Evolutionary conservation across 2,329 filamentous ascomycete species (phyloP).

Genomic region (Cladophialophora psammophila): DNA sequence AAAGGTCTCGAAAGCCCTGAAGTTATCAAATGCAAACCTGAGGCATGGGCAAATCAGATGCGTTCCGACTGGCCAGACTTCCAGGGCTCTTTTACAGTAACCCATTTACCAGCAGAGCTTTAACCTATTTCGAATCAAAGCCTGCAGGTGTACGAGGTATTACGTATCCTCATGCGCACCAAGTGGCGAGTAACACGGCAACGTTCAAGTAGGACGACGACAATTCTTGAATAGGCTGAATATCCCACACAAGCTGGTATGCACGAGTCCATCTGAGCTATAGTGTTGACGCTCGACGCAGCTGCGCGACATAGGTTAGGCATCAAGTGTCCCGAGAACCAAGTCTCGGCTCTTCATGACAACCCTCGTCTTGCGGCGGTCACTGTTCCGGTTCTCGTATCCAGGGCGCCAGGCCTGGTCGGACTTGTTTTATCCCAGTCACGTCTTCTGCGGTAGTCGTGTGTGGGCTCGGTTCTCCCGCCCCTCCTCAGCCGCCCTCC

Average conservation of each 20-base stretch:
- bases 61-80: not conserved
- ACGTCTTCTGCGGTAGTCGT: not conserved
- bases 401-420: not conserved
- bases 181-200: not conserved
- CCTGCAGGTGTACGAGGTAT: not conserved
- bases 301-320: not conserved
- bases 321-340: conserved; percentile 1
- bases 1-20: not conserved
- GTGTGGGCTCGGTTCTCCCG: not conserved
- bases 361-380: not conserved
- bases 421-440: not conserved
- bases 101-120: not conserved
- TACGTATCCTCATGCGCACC: not conserved
- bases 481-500: not conserved
- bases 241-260: not conserved
- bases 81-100: not conserved
- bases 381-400: not conserved
- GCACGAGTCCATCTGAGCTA: not conserved
- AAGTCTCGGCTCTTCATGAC: not conserved
- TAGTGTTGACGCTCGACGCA: not conserved
- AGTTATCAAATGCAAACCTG: not conserved
- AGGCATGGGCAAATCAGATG: not conserved
- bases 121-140: not conserved
- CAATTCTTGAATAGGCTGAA: not conserved
- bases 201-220: not conserved